Evolutionary conservation across 495 filamentous ascomycete genomes (phyloP), one percentile per base, ranked within the genome.

Genomic region (Chaetomium tenue): DNA sequence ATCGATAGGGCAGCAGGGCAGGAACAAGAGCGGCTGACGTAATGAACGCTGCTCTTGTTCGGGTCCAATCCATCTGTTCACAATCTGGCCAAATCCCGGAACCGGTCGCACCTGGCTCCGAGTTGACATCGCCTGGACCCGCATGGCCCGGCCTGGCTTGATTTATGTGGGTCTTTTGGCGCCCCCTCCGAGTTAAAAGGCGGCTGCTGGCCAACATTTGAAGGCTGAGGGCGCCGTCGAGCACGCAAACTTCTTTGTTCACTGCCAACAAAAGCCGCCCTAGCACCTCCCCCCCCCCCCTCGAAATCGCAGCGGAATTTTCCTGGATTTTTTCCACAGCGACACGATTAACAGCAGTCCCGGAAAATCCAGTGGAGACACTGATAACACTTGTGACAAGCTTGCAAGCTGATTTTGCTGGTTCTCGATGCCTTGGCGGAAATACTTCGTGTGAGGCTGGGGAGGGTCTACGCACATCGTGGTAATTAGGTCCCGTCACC

Each of bases 341-440:
- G 22, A 25, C 33, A 1, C 33, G 23, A 23, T 42, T 7, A 40
- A n/a, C n/a, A 40, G n/a, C 37, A 18, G 11, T 37, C 22, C 13
- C 37, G 15, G 20, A 54, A 28, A 44, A 20, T 40, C 23, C 30
- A 28, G 30, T 37, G 22, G 48, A 11, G 53, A 23, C 26, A 30
- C 4, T 30, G 44, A 59, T 54, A 44, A 23, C 33, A 25, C 44
- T 39, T 26, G 50, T 56, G 47, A 59, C 61, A 42, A 33, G 60
- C 15, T 51, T 11, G n/a, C 11, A 8, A 13, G 44, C 15, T 56
- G 26, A 15, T 30, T 62, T 63, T 51, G 16, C 51, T 48, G 46
- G 16, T 62, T 50, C 52, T 72, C 71, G 57, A 75, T 75, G 73
- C 70, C 67, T 72, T 65, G 66, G 68, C 68, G 51, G 62, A 65